Base-by-base conservation (phyloP, 2,329 filamentous ascomycete species). In the Emmonsiellopsis sp. region DNA sequence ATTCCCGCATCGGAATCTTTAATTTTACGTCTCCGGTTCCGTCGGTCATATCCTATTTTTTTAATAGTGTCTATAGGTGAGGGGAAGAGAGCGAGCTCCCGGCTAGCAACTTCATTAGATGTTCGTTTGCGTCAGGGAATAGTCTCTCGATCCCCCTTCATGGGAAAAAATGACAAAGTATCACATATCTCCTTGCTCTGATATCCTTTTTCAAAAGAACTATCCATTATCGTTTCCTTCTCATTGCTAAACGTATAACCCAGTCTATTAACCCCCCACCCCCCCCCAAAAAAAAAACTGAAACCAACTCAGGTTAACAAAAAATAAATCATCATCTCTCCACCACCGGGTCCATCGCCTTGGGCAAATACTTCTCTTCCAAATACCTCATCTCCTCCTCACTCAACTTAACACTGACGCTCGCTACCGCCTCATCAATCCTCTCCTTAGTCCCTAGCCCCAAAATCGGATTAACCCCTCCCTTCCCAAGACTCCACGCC, bases 361-460 rank as follows among this genome's bases (percentile, higher is more conserved):
- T 78, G 2, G 79, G 77, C 58, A 76, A n/a, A 65, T 85, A 86
- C 14, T 77, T 71, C 63, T 82, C 82, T 65, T 86, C 83, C 4
- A 86, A 66, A 60, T 81, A 83, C 52, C 75, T 72, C 57, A 80
- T 74, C 62, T 86, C 83, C 56, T 85, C 80, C 0, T 76, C 72
- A 0, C 73, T 78, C 55, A 87, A 64, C 44, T 71, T 65, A 39
- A 77, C 69, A 55, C 70, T 68, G 42, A 69, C 64, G 50, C 68
- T 71, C 42, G 71, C 68, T 14, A 83, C 71, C 1, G 81, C 80
- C 69, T 86, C 81, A 37, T 84, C 78, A 44, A 87, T 77, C n/a
- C 83, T 71, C 54, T 75, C 72, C 36, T 77, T 70, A 51, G 74
- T 84, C 57, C 74, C 79, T 58, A 86, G 71, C 0, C 84, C 83